Conservation (phyloP, 495 filamentous ascomycete species). For the Chaetomidium leptoderma region DNA sequence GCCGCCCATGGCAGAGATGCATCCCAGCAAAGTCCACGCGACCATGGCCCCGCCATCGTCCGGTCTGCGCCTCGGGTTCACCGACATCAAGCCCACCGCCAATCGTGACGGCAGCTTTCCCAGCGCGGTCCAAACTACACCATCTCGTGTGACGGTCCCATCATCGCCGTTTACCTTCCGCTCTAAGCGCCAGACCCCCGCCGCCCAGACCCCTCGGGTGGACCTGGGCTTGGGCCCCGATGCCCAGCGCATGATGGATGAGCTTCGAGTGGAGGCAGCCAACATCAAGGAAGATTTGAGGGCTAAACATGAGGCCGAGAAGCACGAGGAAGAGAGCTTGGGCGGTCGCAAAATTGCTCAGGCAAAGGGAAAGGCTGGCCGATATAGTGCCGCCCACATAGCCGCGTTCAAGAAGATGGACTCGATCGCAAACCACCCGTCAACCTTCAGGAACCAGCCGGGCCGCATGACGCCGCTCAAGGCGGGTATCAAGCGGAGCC, state of each 20-base stretch:
- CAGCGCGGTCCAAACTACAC: conserved; percentile 39
- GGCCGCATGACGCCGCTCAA: conserved; percentile 49
- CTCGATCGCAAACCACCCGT: conserved; percentile 81
- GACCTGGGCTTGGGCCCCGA: conserved; percentile 61
- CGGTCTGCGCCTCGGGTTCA: conserved; percentile 62
- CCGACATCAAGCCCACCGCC: conserved; percentile 48
- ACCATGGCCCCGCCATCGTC: conserved; percentile 67
- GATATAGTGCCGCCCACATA: conserved; percentile 80
- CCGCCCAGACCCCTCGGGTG: too few species aligned
- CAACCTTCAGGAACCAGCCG: conserved; percentile 64
- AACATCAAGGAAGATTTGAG: conserved; percentile 62
- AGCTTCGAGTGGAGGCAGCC: conserved; percentile 63
- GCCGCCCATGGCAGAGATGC: conserved; percentile 66
- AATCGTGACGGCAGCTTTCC: conserved; percentile 33
- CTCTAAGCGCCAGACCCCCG: conserved; percentile 44
- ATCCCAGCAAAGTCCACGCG: conserved; percentile 67
- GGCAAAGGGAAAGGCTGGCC: conserved; percentile 68
- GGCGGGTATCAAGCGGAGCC: conserved; percentile 56
- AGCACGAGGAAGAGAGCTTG: conserved; percentile 33
- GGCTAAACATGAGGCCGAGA: conserved; percentile 49
- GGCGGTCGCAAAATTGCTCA: conserved; percentile 66
- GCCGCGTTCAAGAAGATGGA: conserved; percentile 94
- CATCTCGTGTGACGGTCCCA: conserved; percentile 43
- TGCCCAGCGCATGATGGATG: conserved; percentile 73
- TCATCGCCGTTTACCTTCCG: conserved; percentile 73